Conservation (phyloP, 805 yeast genomes). For the Ogataea ramenticola region DNA sequence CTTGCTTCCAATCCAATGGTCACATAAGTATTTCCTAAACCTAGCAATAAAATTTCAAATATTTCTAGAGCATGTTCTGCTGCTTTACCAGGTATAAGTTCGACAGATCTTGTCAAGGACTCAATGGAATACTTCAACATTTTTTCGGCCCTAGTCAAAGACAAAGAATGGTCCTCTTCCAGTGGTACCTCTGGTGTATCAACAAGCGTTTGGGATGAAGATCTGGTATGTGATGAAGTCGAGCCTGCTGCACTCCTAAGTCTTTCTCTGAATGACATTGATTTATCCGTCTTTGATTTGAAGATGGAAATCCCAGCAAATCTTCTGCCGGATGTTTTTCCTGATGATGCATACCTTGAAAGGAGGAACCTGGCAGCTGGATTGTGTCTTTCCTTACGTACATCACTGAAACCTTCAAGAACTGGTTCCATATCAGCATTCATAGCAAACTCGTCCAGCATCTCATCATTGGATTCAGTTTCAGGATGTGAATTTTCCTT, state of each 20-base stretch:
- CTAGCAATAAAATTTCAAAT: constrained; percentile 58
- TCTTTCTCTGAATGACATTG: constrained; percentile 27
- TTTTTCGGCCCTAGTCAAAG: constrained; percentile 46
- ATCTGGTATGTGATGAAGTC: not conserved
- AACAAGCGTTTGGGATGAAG: not conserved
- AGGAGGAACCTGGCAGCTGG: not conserved
- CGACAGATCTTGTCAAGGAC: constrained; percentile 68
- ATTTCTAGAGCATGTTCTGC: constrained; percentile 59
- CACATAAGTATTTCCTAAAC: constrained; percentile 67
- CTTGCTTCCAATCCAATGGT: constrained; percentile 71
- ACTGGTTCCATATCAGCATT: not conserved
- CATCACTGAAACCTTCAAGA: not conserved
- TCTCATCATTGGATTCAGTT: not conserved
- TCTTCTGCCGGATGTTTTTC: constrained; percentile 19
- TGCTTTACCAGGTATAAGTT: constrained; percentile 56
- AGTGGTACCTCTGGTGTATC: not conserved
- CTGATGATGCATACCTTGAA: not conserved
- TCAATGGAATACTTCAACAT: constrained; percentile 70
- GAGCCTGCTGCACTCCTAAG: constrained; percentile 8
- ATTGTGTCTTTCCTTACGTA: not conserved
- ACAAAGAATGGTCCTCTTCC: constrained; percentile 14
- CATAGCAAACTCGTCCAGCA: not conserved
- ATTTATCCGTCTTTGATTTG: constrained; percentile 41
- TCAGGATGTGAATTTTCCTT: not conserved
- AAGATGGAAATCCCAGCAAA: constrained; percentile 32